Evolutionary conservation across 2,329 filamentous ascomycete genomes (phyloP), one percentile per base, ranked within the genome.

Genomic region (Cercospora janseana): DNA sequence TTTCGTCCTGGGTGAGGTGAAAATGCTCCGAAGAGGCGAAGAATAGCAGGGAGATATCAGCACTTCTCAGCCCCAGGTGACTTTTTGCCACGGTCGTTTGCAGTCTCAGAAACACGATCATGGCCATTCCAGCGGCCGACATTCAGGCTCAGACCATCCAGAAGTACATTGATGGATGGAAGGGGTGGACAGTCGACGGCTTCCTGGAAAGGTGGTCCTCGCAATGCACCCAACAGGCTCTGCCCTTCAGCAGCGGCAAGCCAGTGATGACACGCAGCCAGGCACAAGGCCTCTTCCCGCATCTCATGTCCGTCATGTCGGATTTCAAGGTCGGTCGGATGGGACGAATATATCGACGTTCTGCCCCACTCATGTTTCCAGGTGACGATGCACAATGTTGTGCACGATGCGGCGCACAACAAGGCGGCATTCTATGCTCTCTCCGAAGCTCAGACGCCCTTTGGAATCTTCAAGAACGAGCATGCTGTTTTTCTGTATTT

Each of bases 381-480:
- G 42, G 21, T 45, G 16, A 31, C 42, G 7, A 45, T 45, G 15
- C 42, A 7, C 7, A 45, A 45, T n/a, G 27, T 45, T 5, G 42
- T 45, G 23, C 42, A 45, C 6, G 46, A 49, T 7, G 2, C 24
- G 9, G 34, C 34, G 2, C 23, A 49, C 20, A 28, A 32, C 3
- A 49, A 44, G 24, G 46, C 46, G n/a, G 46, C 46, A 9, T 18
- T 49, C 16, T 43, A 49, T 16, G 46, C 46, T 1, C 3, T 43
- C 4, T 44, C 35, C 20, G 34, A 37, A 20, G 20, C 34, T 4
- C 34, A 37, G 3, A 37, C 34, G 10, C 34, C 34, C 20, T 37
- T 37, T 37, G 34, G 34, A 20, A 12, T 37, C 3, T 37, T 37
- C 34, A 37, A 37, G 10, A 37, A 37, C 34, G 34, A 37, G 34